Conservation (phyloP, 2,329 filamentous ascomycete genomes). For the Colletotrichum phormii region DNA sequence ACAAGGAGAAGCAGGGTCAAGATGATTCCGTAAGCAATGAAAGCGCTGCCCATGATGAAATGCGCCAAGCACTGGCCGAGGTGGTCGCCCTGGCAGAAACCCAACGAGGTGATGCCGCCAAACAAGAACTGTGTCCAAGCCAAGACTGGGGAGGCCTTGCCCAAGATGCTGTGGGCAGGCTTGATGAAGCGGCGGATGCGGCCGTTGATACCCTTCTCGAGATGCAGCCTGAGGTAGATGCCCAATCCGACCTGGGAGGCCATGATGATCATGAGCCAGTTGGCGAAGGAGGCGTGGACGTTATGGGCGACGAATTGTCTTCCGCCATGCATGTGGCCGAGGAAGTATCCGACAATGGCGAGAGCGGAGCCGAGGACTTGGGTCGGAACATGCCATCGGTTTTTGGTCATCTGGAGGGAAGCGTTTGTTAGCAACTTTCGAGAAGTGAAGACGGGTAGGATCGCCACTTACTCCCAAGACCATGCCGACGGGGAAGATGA, state of each 20-base stretch:
- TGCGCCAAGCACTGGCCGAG: constrained; percentile 93
- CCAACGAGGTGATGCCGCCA: constrained; percentile 90
- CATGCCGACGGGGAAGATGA: constrained; percentile 96
- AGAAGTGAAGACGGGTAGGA: not conserved
- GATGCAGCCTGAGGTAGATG: constrained; percentile 88
- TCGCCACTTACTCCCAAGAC: constrained; percentile 80
- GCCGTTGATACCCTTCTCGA: constrained; percentile 85
- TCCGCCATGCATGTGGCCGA: constrained; percentile 91
- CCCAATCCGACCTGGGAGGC: constrained; percentile 82
- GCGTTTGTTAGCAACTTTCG: constrained; percentile 24
- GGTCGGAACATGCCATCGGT: constrained; percentile 92
- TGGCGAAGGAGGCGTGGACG: constrained; percentile 84
- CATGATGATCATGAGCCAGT: constrained; percentile 83
- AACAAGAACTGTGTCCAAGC: constrained; percentile 97
- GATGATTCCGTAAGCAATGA: constrained; percentile 92
- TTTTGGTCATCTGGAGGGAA: constrained; percentile 78
- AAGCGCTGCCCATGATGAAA: constrained; percentile 98
- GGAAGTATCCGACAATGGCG: constrained; percentile 86
- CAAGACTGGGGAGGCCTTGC: constrained; percentile 87
- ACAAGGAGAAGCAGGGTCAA: constrained; percentile 88
- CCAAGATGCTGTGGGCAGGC: constrained; percentile 80
- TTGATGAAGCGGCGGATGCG: constrained; percentile 80
- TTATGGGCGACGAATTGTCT: constrained; percentile 83
- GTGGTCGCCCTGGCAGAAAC: constrained; percentile 94
- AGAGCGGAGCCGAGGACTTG: constrained; percentile 81